Evolutionary conservation across 371 early-diverging fungal species (phyloP).

Genomic region (Mucor piriformis): DNA sequence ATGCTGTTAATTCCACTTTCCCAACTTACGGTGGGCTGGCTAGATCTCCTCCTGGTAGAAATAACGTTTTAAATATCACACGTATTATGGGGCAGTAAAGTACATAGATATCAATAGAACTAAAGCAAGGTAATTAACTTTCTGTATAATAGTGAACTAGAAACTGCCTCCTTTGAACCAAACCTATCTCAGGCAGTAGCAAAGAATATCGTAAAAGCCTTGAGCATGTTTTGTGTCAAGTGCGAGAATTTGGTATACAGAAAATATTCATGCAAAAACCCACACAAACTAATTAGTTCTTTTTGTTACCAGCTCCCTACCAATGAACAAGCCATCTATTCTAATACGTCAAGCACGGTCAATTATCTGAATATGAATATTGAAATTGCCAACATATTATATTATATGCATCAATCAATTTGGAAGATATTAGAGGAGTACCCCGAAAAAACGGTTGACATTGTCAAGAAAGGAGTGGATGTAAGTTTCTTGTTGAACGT

Average conservation of each 20-base stretch:
- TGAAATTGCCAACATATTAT: conserved; percentile 62
- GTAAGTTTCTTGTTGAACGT: conserved; percentile 36
- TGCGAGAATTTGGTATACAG: conserved; percentile 50
- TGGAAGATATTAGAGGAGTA: conserved; percentile 63
- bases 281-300: not conserved
- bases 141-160: conserved; percentile 56
- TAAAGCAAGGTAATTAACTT: too few relatives aligned
- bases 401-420: conserved; percentile 58
- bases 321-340: conserved; percentile 40
- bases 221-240: conserved; percentile 58
- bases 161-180: conserved; percentile 64
- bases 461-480: conserved; percentile 49
- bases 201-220: conserved; percentile 57
- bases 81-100: conserved; percentile 60
- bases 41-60: conserved; percentile 42
- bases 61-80: conserved; percentile 58
- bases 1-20: conserved; percentile 63
- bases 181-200: conserved; percentile 52
- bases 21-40: conserved; percentile 41
- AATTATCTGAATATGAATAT: conserved; percentile 56
- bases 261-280: not conserved
- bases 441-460: conserved; percentile 47
- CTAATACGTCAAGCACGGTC: conserved; percentile 40
- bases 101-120: too few relatives aligned
- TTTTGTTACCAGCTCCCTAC: conserved; percentile 12